Conservation (phyloP, 352 stramenopile species). For the Pythium graminicola region DNA sequence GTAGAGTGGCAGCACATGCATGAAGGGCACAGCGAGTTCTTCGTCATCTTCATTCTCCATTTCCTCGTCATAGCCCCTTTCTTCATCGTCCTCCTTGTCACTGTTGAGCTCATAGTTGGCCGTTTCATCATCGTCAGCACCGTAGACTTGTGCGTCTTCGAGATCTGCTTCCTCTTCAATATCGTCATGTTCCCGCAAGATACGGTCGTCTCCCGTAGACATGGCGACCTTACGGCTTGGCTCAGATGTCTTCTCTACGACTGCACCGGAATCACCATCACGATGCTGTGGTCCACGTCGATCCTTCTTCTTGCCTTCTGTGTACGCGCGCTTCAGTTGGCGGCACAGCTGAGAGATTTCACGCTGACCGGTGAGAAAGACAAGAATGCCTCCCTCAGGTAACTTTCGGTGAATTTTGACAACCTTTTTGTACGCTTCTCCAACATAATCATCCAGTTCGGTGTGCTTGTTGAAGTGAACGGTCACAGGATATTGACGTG, state of each 20-base stretch:
- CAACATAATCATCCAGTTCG: slow-evolving; percentile 96
- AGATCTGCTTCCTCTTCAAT: slow-evolving; percentile 75
- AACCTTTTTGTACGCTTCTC: slow-evolving; percentile 93
- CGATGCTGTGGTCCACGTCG: slow-evolving; percentile 20
- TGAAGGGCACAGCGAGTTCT: slow-evolving; percentile 53
- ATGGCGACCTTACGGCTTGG: neutral
- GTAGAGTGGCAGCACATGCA: slow-evolving; percentile 95
- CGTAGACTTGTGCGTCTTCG: slow-evolving; percentile 59
- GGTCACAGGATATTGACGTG: slow-evolving; percentile 95
- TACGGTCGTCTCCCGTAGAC: slow-evolving; percentile 28
- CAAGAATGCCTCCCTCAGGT: slow-evolving; percentile 96
- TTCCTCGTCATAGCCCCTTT: slow-evolving; percentile 76
- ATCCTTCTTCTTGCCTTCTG: slow-evolving; percentile 34
- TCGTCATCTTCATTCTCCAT: slow-evolving; percentile 71
- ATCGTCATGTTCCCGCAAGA: slow-evolving; percentile 74
- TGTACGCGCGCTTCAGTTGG: slow-evolving; percentile 55
- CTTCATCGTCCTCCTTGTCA: slow-evolving; percentile 41
- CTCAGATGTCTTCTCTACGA: neutral
- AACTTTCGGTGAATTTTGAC: slow-evolving; percentile 97
- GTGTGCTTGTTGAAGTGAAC: slow-evolving; percentile 98
- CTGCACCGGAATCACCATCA: slow-evolving; percentile 7
- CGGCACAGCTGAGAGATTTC: slow-evolving; percentile 92
- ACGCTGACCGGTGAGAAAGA: slow-evolving; percentile 28
- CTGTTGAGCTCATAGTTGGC: slow-evolving; percentile 35
- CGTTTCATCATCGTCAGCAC: slow-evolving; percentile 40